These are phyloP conservation scores for Colletotrichum kahawae DNA, from an alignment of 2,329 filamentous ascomycete species.

Conservation along the genomic window DNA sequence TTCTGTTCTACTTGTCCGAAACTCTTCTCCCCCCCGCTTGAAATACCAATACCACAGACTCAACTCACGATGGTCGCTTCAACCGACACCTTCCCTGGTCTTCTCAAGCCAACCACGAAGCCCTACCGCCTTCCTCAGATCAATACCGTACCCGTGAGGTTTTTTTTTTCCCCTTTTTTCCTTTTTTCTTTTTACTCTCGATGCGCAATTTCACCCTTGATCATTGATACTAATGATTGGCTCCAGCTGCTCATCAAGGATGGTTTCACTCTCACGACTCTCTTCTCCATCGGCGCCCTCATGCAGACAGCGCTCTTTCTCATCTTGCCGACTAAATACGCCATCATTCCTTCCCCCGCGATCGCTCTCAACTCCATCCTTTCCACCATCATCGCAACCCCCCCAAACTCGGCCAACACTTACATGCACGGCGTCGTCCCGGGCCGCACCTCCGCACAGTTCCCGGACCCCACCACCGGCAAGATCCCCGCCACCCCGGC, in stretches of 20 bases:
- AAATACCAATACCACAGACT: neutral
- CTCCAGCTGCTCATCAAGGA: conserved; percentile 32
- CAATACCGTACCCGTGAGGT: neutral
- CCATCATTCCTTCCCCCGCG: conserved; percentile 34
- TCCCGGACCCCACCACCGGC: conserved; percentile 30
- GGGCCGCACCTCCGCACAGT: conserved; percentile 38
- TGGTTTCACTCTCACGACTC: conserved; percentile 35
- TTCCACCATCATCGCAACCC: conserved; percentile 32
- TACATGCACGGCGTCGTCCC: conserved; percentile 31
- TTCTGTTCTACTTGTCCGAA: neutral
- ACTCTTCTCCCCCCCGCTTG: neutral
- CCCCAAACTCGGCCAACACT: conserved; percentile 24
- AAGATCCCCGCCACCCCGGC: conserved; percentile 31
- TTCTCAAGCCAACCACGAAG: neutral
- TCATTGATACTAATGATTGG: neutral
- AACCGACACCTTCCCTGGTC: neutral
- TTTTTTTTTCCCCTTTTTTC: neutral
- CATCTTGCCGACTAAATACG: conserved; percentile 38
- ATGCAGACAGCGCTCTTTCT: conserved; percentile 37
- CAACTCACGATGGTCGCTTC: neutral
- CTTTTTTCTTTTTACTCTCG: neutral
- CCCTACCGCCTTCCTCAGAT: neutral
- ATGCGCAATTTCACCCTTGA: neutral
- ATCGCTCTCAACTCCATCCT: conserved; percentile 35
- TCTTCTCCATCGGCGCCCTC: conserved; percentile 37